Conservation (phyloP, 352 stramenopile species). For the Globisporangium emineosum region DNA sequence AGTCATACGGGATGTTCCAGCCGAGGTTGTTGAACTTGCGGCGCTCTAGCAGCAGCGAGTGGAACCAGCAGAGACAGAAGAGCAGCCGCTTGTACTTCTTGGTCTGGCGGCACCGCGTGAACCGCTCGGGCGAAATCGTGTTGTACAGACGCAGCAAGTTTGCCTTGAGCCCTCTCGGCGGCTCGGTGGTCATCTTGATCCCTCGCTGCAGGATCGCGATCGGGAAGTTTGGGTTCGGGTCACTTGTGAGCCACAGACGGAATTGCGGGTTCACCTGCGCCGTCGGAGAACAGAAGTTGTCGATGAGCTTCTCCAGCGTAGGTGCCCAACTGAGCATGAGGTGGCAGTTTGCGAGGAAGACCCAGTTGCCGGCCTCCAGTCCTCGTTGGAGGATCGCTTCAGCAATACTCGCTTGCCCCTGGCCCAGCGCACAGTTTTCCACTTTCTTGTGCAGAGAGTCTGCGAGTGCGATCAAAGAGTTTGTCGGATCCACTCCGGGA, state of each 20-base stretch:
- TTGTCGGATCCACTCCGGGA: slow-evolving; percentile 93
- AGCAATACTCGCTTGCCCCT: slow-evolving; percentile 92
- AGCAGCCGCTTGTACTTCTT: slow-evolving; percentile 92
- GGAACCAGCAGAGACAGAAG: slow-evolving; percentile 96
- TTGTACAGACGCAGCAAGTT: slow-evolving; percentile 96
- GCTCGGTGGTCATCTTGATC: slow-evolving; percentile 97
- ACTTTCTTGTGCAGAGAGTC: slow-evolving; percentile 82
- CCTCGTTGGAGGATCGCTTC: slow-evolving; percentile 88
- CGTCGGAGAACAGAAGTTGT: slow-evolving; percentile 72
- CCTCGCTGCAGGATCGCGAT: slow-evolving; percentile 93
- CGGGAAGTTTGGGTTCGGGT: slow-evolving; percentile 93
- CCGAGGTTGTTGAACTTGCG: slow-evolving; percentile 96
- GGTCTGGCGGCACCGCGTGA: slow-evolving; percentile 74
- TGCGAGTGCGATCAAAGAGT: slow-evolving; percentile 87
- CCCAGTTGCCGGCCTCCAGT: slow-evolving; percentile 88
- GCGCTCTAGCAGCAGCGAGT: slow-evolving; percentile 93
- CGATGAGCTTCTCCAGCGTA: slow-evolving; percentile 93
- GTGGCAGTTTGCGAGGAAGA: slow-evolving; percentile 96
- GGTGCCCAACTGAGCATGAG: slow-evolving; percentile 95
- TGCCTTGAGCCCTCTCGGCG: slow-evolving; percentile 88
- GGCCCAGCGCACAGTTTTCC: slow-evolving; percentile 91
- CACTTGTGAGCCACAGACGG: slow-evolving; percentile 92
- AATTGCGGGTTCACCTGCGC: slow-evolving; percentile 85
- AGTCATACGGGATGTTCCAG: slow-evolving; percentile 98
- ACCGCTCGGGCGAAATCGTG: slow-evolving; percentile 86